phyloP scores from a whole-genome alignment of 441 rosid species.

The Manihot esculenta region DNA sequence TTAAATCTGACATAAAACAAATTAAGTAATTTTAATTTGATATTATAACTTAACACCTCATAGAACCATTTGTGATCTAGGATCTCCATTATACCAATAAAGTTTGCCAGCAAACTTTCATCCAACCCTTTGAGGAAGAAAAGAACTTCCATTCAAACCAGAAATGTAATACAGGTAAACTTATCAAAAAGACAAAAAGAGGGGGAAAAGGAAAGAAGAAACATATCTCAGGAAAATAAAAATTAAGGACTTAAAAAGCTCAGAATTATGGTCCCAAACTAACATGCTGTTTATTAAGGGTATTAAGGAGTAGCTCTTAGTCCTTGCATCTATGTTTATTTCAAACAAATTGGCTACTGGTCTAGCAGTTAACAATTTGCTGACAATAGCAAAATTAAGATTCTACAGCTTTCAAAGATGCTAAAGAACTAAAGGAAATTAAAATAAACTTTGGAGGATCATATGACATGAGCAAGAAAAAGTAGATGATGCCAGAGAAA shows the following conservation, averaged over 20 bases:
- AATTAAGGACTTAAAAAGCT: too few species aligned
- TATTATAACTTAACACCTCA: not conserved
- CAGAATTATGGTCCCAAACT: too few species aligned
- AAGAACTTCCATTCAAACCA: too few species aligned
- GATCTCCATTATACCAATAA: not conserved
- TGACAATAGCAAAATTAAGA: not conserved
- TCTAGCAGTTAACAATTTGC: not conserved
- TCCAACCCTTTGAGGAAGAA: too few species aligned
- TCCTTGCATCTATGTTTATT: too few species aligned
- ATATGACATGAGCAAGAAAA: not conserved
- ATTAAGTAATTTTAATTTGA: not conserved
- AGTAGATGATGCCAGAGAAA: not conserved
- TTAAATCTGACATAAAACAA: not conserved
- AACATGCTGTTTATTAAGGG: too few species aligned
- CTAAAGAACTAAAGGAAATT: not conserved
- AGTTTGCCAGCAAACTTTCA: too few species aligned
- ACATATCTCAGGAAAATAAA: not conserved
- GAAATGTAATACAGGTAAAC: not conserved
- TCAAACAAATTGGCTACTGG: too few species aligned
- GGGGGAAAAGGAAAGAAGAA: not conserved
- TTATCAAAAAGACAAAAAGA: too few species aligned
- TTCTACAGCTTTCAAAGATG: not conserved
- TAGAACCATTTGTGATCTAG: not conserved
- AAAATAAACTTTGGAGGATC: not conserved
- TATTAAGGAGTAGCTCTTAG: too few species aligned